Conservation (phyloP, 2,329 filamentous ascomycete genomes). For the Coniochaeta sp. region DNA sequence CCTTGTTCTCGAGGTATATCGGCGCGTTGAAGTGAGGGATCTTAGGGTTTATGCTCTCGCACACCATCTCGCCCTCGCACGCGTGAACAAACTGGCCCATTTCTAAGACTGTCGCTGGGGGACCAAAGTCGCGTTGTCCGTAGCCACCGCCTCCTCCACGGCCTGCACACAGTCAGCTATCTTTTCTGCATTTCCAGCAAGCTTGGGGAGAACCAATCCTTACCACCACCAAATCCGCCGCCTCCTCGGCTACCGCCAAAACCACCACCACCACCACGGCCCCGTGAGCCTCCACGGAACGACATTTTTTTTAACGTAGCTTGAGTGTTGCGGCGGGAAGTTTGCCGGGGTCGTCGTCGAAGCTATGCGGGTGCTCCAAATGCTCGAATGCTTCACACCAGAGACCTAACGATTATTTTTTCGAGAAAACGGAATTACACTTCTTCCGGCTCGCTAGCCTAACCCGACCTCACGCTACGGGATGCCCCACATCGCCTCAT, state of each 20-base stretch:
- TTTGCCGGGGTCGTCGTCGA: not conserved
- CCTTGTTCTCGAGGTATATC: constrained; percentile 98
- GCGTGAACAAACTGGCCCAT: constrained; percentile 93
- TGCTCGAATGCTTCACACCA: not conserved
- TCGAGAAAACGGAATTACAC: not conserved
- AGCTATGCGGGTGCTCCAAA: not conserved
- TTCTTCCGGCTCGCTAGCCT: not conserved
- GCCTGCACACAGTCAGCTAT: constrained; percentile 28
- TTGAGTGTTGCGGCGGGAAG: not conserved
- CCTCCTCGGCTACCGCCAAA: constrained; percentile 41
- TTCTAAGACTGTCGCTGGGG: constrained; percentile 61
- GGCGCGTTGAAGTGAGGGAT: constrained; percentile 98
- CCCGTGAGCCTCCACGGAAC: constrained; percentile 46
- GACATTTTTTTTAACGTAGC: constrained; percentile 42
- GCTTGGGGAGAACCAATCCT: not conserved
- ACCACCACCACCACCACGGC: constrained; percentile 31
- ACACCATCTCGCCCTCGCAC: constrained; percentile 96
- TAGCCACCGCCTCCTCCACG: constrained; percentile 44
- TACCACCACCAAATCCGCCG: constrained; percentile 24
- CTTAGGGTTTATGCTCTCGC: constrained; percentile 90
- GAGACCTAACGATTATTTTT: constrained; percentile 2
- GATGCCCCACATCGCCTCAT: not conserved
- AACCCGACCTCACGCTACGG: not conserved
- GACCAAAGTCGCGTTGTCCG: constrained; percentile 51
- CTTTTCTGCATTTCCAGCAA: not conserved